Evolutionary conservation across 78 protist genomes (phyloP).

Genomic region (Planoprotostelium fungivorum): DNA sequence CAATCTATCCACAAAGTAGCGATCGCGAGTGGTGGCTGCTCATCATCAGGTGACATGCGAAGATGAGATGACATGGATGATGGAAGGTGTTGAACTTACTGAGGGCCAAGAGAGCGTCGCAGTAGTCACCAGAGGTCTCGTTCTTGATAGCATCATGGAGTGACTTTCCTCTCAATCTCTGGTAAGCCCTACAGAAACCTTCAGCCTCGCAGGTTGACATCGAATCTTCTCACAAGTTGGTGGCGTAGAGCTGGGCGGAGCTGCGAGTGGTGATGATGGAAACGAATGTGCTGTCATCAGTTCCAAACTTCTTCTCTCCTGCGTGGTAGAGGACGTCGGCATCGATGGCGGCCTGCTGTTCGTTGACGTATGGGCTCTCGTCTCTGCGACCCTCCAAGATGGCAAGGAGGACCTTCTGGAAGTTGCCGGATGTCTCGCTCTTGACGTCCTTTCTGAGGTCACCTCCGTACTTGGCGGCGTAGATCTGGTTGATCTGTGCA

Average conservation of each 20-base stretch:
- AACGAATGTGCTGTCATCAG: not conserved
- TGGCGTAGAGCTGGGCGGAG: not conserved
- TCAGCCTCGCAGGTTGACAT: no score
- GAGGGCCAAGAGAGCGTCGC: not conserved
- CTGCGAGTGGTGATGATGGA: constrained; percentile 4
- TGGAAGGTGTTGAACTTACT: no score
- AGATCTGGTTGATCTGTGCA: not conserved
- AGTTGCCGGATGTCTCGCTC: not conserved
- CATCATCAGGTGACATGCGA: not conserved
- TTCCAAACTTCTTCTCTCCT: constrained; percentile 10
- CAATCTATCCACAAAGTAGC: not conserved
- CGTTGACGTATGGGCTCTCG: not conserved
- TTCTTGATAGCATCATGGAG: not conserved
- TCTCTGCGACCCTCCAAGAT: not conserved
- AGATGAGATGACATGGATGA: no score
- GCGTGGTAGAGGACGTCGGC: constrained; percentile 6
- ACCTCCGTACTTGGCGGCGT: not conserved
- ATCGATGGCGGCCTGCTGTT: not conserved
- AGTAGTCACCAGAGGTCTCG: not conserved
- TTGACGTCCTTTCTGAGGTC: not conserved
- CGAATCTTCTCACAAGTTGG: not conserved
- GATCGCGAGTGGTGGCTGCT: not conserved
- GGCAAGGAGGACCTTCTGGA: constrained; percentile 1
- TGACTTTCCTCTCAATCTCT: not conserved
- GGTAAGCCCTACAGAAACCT: not conserved